Conservation (phyloP, 768 basidiomycete species). For the Heimioporus sp. region DNA sequence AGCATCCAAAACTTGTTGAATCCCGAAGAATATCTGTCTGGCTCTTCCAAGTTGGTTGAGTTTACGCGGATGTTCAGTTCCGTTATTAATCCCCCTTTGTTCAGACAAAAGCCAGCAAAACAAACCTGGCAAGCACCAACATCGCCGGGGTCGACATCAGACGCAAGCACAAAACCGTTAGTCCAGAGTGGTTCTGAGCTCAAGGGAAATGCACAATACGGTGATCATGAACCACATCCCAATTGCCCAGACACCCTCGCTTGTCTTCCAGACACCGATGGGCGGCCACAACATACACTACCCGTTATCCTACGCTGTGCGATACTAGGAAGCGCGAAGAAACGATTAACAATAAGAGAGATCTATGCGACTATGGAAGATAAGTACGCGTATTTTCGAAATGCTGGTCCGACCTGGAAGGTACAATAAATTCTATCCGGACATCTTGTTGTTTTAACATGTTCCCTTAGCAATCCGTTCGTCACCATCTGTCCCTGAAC, state of each 20-base stretch:
- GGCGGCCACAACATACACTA: slow-evolving; percentile 78
- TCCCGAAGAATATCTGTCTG: slow-evolving; percentile 43
- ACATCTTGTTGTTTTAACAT: background rate
- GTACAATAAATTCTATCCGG: slow-evolving; percentile 35
- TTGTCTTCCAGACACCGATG: slow-evolving; percentile 77
- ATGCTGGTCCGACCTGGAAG: slow-evolving; percentile 85
- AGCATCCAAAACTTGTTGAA: slow-evolving; percentile 56
- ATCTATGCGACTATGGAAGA: slow-evolving; percentile 86
- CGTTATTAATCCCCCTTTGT: slow-evolving; percentile 26
- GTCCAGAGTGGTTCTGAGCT: slow-evolving; percentile 16
- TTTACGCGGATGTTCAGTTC: slow-evolving; percentile 4
- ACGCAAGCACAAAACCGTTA: slow-evolving; percentile 30
- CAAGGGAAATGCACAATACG: slow-evolving; percentile 25
- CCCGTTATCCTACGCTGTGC: slow-evolving; percentile 84
- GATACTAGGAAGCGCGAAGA: slow-evolving; percentile 72
- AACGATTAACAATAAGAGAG: slow-evolving; percentile 78
- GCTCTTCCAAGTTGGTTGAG: slow-evolving; percentile 41
- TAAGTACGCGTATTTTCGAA: slow-evolving; percentile 80
- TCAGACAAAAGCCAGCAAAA: slow-evolving; percentile 22
- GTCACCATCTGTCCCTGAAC: slow-evolving; percentile 81
- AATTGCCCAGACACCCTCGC: slow-evolving; percentile 76
- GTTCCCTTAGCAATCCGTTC: slow-evolving; percentile 72
- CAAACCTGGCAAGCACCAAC: slow-evolving; percentile 26
- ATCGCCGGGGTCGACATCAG: slow-evolving; percentile 37
- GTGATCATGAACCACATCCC: slow-evolving; percentile 61